Percentiles rank a stretch among this genome's conserved stretches.
Evolutionary conservation across 805 yeast genomes (phyloP).

Genomic region (Scheffersomyces stipitis): DNA sequence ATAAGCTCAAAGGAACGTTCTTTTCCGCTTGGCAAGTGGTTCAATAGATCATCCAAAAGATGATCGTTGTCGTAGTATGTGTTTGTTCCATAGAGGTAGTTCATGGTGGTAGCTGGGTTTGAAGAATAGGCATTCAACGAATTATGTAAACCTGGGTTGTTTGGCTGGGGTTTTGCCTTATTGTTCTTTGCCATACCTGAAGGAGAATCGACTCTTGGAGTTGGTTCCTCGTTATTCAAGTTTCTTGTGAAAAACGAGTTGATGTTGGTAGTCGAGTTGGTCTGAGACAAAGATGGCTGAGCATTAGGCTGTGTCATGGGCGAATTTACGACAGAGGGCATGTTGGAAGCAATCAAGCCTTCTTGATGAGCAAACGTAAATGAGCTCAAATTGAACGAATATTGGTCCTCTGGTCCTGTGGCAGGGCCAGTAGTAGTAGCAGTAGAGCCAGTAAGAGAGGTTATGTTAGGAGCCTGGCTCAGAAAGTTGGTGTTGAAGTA

Average conservation of each 20-base stretch:
- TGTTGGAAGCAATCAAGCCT: background rate
- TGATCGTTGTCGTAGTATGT: constrained; percentile 35
- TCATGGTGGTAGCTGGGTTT: constrained; percentile 33
- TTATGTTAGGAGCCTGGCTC: constrained; percentile 5
- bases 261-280: constrained; percentile 10
- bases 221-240: constrained; percentile 14
- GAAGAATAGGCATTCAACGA: constrained; percentile 31
- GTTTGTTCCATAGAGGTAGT: constrained; percentile 40
- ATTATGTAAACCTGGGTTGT: constrained; percentile 23
- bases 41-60: constrained; percentile 36
- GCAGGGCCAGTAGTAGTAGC: constrained; percentile 3
- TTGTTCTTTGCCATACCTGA: constrained; percentile 2
- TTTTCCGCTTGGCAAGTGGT: constrained; percentile 44
- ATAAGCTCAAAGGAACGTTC: constrained; percentile 48
- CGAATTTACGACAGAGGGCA: background rate
- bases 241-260: constrained; percentile 11
- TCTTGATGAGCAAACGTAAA: constrained; percentile 30
- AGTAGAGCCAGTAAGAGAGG: constrained; percentile 1
- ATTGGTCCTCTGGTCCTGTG: constrained; percentile 18
- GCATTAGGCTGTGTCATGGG: constrained; percentile 1
- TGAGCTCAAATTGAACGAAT: constrained; percentile 33
- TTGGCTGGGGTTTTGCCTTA: constrained; percentile 9
- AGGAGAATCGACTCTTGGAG: constrained; percentile 1
- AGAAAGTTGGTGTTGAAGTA: constrained; percentile 32
- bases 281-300: constrained; percentile 1